Evolutionary conservation across 1,284 basidiomycete genomes (phyloP), one percentile per base, ranked within the genome.

Genomic region (Sanguinoderma infundibulare): DNA sequence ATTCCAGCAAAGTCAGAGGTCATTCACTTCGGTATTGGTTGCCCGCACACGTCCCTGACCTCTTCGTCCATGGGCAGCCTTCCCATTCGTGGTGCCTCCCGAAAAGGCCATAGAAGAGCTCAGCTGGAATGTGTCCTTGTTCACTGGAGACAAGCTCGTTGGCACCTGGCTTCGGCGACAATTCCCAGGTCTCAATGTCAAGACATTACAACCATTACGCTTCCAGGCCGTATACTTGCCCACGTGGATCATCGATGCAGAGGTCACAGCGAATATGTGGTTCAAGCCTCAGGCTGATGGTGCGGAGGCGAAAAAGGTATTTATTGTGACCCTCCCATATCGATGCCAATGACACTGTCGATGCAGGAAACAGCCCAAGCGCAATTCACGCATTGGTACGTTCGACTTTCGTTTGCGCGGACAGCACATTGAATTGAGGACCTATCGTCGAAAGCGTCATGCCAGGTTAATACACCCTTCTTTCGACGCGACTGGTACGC

Each of bases 231-330:
- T 86, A 3, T 90, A 88, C 67, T 81, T 86, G 55, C 87, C 87
- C 1, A 79, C 78, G 7, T 90, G 87, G 87, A 73, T 86, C 34
- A 73, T 87, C 35, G 84, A 86, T 65, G 82, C 79, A 5, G 81
- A 85, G 69, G 67, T 86, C 15, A 74, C 80, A 60, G 79, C 73
- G 10, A 70, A 64, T 15, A 60, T 63, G 24, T 74, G 73, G 71
- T 17, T 62, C 6, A 60, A 53, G 58, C 60, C 50, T 42, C 42
- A 46, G 56, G 53, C 64, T 17, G 52, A 36, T 15, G 60, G 55
- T 54, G 47, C 56, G 14, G 52, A 61, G 12, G 42, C 53, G 14
- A 22, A 20, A 7, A 63, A 67, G 54, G 63, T 68, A 67, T 38
- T 58, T 39, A 20, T 30, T 32, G 7, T 12, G 6, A 3, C 14